Conservation (phyloP, 345 rosid species). For the Salix suchowensis region DNA sequence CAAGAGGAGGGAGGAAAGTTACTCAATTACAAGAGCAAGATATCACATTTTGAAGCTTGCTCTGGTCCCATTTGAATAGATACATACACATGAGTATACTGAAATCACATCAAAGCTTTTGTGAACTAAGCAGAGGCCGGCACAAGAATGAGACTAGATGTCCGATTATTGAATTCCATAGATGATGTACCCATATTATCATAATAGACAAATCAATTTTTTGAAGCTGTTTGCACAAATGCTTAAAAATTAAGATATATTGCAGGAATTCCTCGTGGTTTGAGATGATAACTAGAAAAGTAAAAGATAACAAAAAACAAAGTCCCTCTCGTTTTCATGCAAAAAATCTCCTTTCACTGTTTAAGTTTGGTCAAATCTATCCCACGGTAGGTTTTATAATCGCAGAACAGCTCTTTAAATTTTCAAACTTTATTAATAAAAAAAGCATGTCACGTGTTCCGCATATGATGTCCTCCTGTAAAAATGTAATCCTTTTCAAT, state of each 20-base stretch:
- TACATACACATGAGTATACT: not conserved
- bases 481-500: not conserved
- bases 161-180: not conserved
- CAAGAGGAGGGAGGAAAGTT: not conserved
- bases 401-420: not conserved
- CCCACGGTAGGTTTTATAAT: not conserved
- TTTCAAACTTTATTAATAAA: not conserved
- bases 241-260: not conserved
- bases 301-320: not conserved
- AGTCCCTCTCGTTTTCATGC: not conserved
- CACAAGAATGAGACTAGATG: not conserved
- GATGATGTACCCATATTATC: not conserved
- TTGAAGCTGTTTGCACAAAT: not conserved
- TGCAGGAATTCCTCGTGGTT: not conserved
- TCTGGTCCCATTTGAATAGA: not conserved
- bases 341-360: not conserved
- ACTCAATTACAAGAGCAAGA: not conserved
- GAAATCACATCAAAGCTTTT: not conserved
- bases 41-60: not conserved
- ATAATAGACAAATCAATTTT: not conserved
- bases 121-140: not conserved
- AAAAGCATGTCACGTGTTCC: not conserved
- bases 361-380: not conserved
- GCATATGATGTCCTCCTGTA: not conserved
- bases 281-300: not conserved